Evolutionary conservation across 495 filamentous ascomycete genomes (phyloP), one percentile per base, ranked within the genome.

Genomic region (Penicillium longicatenatum): DNA sequence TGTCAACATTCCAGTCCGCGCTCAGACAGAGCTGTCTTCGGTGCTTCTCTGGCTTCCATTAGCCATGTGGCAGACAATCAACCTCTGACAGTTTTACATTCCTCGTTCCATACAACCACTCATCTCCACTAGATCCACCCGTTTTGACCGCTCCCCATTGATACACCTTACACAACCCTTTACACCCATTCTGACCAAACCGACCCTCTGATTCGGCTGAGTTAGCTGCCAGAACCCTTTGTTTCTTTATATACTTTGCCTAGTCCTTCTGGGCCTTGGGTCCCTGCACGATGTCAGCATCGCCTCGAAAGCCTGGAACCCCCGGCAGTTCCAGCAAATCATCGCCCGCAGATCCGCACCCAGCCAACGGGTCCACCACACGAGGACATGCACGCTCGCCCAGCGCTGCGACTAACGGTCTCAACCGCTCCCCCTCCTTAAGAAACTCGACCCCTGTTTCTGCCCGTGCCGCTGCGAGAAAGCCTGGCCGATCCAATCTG

Each of bases 391-490:
- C 67, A 54, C 71, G 73, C 58, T 77, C 77, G 53, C 75, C 77
- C 43, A 78, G 71, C 55, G 50, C 69, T 19, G 52, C 74, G 20
- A 64, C 70, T 43, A 77, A 76, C 63, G 72, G 75, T 17, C 54
- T 76, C 24, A 72, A 72, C 58, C 73, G 77, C 30, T 65, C 71
- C 41, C 76, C 77, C 6, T 79, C 77, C 26, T 62, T 68, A 33
- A 70, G 77, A 55, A 69, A 69, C 16, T 78, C 76, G 2, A 83
- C 84, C 4, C 86, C 86, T 22, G 81, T 90, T 14, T 89, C 88
- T 46, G 88, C 88, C 51, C 85, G 88, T 62, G 85, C 84, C 19
- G 82, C 86, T 44, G 78, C 82, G 54, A 79, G 87, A 65, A 81
- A 86, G 64, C 80, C 86, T 49, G 74, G 70, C 54, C 66, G 77